Percentiles rank a stretch among this genome's conserved stretches.
phyloP scores from a whole-genome alignment of 345 rosid species.

The Eucalyptus albens region DNA sequence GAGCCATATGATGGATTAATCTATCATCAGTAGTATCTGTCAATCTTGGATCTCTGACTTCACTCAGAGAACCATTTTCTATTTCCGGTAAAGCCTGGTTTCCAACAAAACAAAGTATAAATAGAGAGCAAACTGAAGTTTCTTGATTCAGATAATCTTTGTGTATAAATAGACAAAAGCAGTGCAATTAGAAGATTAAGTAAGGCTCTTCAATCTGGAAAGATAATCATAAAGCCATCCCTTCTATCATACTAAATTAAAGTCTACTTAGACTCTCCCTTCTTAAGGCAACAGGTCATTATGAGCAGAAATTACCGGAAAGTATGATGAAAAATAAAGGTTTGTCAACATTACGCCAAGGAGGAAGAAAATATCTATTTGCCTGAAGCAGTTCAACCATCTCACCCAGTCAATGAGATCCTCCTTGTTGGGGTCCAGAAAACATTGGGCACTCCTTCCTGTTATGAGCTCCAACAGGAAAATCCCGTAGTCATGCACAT shows the following conservation, averaged over 20 bases:
- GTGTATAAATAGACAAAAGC: not conserved
- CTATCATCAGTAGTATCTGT: not conserved
- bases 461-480: conserved; percentile 32
- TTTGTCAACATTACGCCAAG: not conserved
- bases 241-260: not conserved
- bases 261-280: not conserved
- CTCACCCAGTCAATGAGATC: conserved; percentile 30
- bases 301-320: not conserved
- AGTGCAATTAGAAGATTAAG: not conserved
- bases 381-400: not conserved
- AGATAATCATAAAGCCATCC: not conserved
- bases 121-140: not conserved
- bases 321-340: not conserved
- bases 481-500: conserved; percentile 25
- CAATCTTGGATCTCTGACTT: conserved; percentile 20
- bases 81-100: conserved; percentile 25
- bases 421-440: not conserved
- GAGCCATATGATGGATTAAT: conserved; percentile 7
- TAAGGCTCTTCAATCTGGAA: not conserved
- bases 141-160: not conserved
- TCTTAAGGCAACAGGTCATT: not conserved
- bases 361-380: not conserved
- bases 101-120: not conserved
- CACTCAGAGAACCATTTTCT: not conserved
- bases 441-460: conserved; percentile 16